These are phyloP conservation scores for Fraxinus americana DNA, from an alignment of 257 asterid species.

Conservation along the genomic window DNA sequence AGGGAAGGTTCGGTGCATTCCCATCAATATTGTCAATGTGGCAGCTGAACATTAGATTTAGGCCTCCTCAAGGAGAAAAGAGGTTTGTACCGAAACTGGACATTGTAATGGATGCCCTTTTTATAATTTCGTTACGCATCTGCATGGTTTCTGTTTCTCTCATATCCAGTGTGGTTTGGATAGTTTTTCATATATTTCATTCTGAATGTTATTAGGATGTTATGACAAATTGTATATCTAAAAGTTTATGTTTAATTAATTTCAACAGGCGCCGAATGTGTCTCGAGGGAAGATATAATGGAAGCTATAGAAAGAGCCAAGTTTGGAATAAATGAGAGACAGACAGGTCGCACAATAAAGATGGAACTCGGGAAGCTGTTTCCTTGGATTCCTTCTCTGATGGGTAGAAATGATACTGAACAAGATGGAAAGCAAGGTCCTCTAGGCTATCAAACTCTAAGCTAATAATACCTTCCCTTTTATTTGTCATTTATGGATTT, in stretches of 20 bases:
- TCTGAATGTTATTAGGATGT: not conserved
- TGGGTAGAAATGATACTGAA: slow-evolving; percentile 46
- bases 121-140: slow-evolving; percentile 9
- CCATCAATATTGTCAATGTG: too few species aligned
- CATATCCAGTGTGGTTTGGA: too few species aligned
- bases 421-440: slow-evolving; percentile 56
- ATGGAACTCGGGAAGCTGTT: slow-evolving; percentile 75
- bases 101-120: not conserved
- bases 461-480: slow-evolving; percentile 31
- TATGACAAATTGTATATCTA: not conserved
- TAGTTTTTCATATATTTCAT: slow-evolving; percentile 5
- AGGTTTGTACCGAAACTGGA: not conserved
- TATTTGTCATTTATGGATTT: slow-evolving; percentile 8
- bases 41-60: not conserved
- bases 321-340: slow-evolving; percentile 73
- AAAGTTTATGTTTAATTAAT: slow-evolving; percentile 2
- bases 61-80: not conserved
- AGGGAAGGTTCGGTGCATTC: too few species aligned
- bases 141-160: not conserved
- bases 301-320: slow-evolving; percentile 93
- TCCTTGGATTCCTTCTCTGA: slow-evolving; percentile 89
- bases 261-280: slow-evolving; percentile 70
- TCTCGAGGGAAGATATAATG: slow-evolving; percentile 89
- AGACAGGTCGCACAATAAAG: slow-evolving; percentile 43
- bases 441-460: slow-evolving; percentile 77